Conservation (phyloP, 768 basidiomycete species). For the Boletus reticuloceps region DNA sequence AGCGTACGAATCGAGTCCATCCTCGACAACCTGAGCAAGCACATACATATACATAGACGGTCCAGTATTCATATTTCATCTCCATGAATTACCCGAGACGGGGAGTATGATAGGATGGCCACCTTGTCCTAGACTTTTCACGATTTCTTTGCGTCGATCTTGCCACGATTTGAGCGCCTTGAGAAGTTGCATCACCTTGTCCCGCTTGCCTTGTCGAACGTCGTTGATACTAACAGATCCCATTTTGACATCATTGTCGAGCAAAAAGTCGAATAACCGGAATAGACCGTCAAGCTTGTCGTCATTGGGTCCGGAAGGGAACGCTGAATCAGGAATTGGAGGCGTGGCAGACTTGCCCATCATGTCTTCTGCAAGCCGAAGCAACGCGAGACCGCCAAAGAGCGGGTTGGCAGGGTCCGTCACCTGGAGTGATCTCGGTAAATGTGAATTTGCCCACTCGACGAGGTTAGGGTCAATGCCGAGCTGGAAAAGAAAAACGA, state of each 20-base stretch:
- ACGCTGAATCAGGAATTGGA: constrained; percentile 75
- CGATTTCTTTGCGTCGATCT: constrained; percentile 62
- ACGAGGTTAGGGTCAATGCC: constrained; percentile 56
- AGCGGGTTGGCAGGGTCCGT: constrained; percentile 40
- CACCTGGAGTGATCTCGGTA: constrained; percentile 65
- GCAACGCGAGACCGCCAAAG: constrained; percentile 72
- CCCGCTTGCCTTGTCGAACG: constrained; percentile 74
- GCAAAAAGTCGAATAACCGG: constrained; percentile 85
- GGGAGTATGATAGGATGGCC: constrained; percentile 4
- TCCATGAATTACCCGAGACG: constrained; percentile 1
- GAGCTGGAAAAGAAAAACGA: background rate
- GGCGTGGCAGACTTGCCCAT: constrained; percentile 64
- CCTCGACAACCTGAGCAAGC: constrained; percentile 3
- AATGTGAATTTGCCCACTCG: constrained; percentile 85
- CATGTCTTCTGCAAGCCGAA: constrained; percentile 83
- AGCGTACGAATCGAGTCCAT: constrained; percentile 19
- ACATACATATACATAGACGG: background rate
- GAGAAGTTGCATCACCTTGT: constrained; percentile 79
- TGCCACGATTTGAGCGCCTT: constrained; percentile 78
- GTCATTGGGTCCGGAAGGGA: constrained; percentile 63
- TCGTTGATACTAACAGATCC: constrained; percentile 94
- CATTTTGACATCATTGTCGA: constrained; percentile 91
- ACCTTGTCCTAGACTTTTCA: constrained; percentile 49
- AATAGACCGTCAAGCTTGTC: constrained; percentile 88
- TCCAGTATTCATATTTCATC: background rate